These are phyloP conservation scores for Penicillium sp. DNA, from an alignment of 2,329 filamentous ascomycete genomes.

Conservation along the genomic window DNA sequence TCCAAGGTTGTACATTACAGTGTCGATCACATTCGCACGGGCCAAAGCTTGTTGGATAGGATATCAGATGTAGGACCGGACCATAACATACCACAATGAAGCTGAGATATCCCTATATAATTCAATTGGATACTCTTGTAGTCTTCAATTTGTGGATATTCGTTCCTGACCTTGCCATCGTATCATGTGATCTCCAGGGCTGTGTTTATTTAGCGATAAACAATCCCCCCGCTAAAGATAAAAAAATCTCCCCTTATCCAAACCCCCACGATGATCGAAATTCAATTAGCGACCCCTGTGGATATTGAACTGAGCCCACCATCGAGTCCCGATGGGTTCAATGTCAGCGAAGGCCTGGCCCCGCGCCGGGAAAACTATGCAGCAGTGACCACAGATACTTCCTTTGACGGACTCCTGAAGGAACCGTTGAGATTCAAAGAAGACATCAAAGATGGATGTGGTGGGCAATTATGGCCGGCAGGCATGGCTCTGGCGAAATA, in stretches of 20 bases:
- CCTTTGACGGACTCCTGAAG: conserved; percentile 73
- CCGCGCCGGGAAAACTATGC: conserved; percentile 55
- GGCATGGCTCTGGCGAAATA: conserved; percentile 87
- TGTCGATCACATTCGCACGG: conserved; percentile 4
- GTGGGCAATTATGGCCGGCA: conserved; percentile 91
- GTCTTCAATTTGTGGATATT: too few species aligned
- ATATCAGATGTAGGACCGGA: neutral
- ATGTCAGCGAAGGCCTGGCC: conserved; percentile 59
- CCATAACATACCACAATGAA: too few species aligned
- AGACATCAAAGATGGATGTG: conserved; percentile 84
- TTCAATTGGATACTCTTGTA: too few species aligned
- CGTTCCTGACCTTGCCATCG: neutral
- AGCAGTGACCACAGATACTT: conserved; percentile 54
- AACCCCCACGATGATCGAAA: conserved; percentile 13
- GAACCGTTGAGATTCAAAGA: conserved; percentile 76
- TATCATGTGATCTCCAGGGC: conserved; percentile 12
- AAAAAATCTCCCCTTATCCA: conserved; percentile 3
- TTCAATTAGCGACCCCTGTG: neutral
- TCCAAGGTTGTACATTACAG: neutral
- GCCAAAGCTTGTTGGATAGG: conserved; percentile 1
- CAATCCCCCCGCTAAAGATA: neutral
- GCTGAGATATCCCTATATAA: neutral
- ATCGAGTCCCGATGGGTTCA: conserved; percentile 35
- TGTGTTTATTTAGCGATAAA: conserved; percentile 6
- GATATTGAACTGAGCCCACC: conserved; percentile 16